Conservation (phyloP, 176 grass and related monocot species). For the Sorghum bicolor region DNA sequence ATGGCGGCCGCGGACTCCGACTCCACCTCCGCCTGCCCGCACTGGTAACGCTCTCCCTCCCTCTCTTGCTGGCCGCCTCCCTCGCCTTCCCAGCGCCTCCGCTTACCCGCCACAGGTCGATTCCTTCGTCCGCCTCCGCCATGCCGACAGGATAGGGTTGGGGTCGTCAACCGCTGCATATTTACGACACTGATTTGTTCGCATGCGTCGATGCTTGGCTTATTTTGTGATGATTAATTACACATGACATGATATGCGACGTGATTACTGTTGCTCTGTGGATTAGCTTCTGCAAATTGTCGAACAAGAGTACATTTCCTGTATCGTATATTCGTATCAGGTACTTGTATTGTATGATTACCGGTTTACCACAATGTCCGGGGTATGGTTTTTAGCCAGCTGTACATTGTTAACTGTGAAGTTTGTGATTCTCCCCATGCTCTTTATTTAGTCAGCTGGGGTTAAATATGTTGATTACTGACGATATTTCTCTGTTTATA, state of each 20-base stretch:
- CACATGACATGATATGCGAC: neutral
- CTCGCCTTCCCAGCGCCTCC: neutral
- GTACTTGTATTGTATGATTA: neutral
- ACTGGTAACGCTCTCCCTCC: slow-evolving; percentile 29
- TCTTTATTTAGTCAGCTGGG: slow-evolving; percentile 41
- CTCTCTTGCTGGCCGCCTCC: neutral
- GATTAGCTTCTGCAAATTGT: neutral
- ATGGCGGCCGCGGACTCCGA: slow-evolving; percentile 27
- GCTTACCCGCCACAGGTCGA: neutral
- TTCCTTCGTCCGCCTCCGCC: neutral
- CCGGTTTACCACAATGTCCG: neutral
- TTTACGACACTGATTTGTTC: neutral
- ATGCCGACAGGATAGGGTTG: neutral
- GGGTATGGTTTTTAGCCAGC: neutral
- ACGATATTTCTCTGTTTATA: neutral
- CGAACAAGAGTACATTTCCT: too few species aligned
- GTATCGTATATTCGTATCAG: too few species aligned
- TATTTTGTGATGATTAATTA: neutral
- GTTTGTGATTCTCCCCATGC: neutral
- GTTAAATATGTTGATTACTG: neutral
- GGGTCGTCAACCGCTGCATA: neutral
- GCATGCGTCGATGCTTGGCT: neutral
- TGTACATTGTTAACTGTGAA: neutral
- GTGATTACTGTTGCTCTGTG: slow-evolving; percentile 3
- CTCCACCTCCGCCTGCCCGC: slow-evolving; percentile 49